Evolutionary conservation across 495 filamentous ascomycete species (phyloP), one percentile per base, ranked within the genome.

Genomic region (Neurospora sp.): DNA sequence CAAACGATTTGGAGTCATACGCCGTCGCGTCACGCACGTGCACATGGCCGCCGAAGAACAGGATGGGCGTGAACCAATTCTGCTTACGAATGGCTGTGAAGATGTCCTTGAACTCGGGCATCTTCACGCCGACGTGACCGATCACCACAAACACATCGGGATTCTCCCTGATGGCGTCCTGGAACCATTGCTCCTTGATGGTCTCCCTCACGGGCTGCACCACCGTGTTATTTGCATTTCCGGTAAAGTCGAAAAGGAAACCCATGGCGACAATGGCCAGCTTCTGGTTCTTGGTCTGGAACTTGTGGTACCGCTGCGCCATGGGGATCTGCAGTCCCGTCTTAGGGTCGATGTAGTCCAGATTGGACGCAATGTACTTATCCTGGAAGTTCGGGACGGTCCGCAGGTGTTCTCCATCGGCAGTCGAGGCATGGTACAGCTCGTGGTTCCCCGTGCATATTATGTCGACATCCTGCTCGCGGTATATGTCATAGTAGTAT

Each of bases 381-480:
- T 89, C 86, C 70, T 86, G 82, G 80, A 93, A 97, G 79, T 91
- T 89, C 3, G 93, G 92, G 1, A 97, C 91, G 2, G 93, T 96
- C 69, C 84, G 85, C 40, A 86, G 80, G 78, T 93, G 93, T 77
- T 99, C 96, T 45, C 89, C 84, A 35, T 90, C 86, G 7, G 94
- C 91, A 2, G 94, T 92, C 65, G 88, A 88, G 70, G 84, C 82
- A 75, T 94, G 89, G 83, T 99, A 99, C 44, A 99, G 86, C 83
- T 99, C 96, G 82, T 99, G 96, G 78, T 99, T 99, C 61, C 96
- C 96, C 6, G 92, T 91, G 44, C 92, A 94, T 35, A 99, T 84
- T 44, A 96, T 82, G 81, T 99, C 95, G 61, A 98, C 88, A 22
- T 89, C 79, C 76, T 97, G 93, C 74, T 96, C 84, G 68, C 87